A percentile compares a stretch with the other conserved stretches of the same genome.
Conservation (phyloP, 2,329 filamentous ascomycete species). For the Fusarium sp. region DNA sequence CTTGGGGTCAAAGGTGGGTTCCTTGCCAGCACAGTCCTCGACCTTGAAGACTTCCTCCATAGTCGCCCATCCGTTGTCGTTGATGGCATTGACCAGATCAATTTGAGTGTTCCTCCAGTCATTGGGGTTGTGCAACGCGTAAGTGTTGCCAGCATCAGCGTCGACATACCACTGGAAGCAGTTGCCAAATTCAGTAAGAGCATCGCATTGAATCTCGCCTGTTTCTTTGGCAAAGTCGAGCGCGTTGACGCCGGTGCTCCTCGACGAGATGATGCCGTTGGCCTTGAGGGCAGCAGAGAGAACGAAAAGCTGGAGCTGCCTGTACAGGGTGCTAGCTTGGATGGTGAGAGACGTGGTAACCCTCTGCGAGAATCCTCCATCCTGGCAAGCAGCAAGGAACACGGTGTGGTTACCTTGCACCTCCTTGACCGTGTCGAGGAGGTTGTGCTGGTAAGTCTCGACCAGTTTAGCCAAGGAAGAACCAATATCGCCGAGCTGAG, state of each 20-base stretch:
- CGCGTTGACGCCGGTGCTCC: slow-evolving; percentile 14
- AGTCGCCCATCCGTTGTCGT: slow-evolving; percentile 14
- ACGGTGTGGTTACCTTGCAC: slow-evolving; percentile 13
- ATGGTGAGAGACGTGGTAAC: slow-evolving; percentile 27
- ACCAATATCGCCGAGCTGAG: slow-evolving; percentile 15
- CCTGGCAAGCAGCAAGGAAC: slow-evolving; percentile 13
- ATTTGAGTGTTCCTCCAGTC: slow-evolving; percentile 21
- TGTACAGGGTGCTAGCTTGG: slow-evolving; percentile 17
- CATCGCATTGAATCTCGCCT: neutral
- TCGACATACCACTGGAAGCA: slow-evolving; percentile 28
- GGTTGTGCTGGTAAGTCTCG: slow-evolving; percentile 16
- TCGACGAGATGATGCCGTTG: slow-evolving; percentile 3
- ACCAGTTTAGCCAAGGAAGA: slow-evolving; percentile 11
- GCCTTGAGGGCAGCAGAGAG: slow-evolving; percentile 19
- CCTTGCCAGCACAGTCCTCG: slow-evolving; percentile 24
- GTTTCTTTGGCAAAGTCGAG: slow-evolving; percentile 8
- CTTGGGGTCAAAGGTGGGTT: slow-evolving; percentile 4
- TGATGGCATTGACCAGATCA: slow-evolving; percentile 10
- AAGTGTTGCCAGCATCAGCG: slow-evolving; percentile 5
- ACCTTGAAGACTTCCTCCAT: slow-evolving; percentile 16
- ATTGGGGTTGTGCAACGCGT: slow-evolving; percentile 18
- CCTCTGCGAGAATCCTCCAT: slow-evolving; percentile 22
- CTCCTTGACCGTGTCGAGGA: slow-evolving; percentile 20
- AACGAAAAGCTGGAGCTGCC: slow-evolving; percentile 19
- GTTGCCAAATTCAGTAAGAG: neutral